A percentile compares a stretch with the other conserved stretches of the same genome.
These are phyloP conservation scores for Penicillium longicatenatum DNA, from an alignment of 495 filamentous ascomycete species.

Conservation along the genomic window DNA sequence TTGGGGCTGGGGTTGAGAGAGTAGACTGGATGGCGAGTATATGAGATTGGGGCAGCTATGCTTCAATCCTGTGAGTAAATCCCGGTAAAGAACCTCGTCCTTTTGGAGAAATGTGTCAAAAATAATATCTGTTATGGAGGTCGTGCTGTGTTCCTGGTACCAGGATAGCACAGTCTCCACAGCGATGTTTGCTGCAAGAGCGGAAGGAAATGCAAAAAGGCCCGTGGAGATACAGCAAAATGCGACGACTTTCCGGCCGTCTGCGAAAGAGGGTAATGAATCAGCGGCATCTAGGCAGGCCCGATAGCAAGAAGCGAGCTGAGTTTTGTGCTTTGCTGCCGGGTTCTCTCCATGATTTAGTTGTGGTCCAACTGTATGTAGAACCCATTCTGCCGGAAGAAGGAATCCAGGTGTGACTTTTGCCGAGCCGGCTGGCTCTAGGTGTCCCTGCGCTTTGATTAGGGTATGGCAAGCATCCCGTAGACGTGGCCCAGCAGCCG, in stretches of 20 bases:
- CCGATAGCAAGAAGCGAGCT: conserved; percentile 22
- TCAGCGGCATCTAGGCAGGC: conserved; percentile 22
- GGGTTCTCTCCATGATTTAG: conserved; percentile 8
- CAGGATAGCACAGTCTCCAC: conserved; percentile 21
- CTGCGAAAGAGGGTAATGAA: conserved; percentile 8
- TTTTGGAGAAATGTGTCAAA: conserved; percentile 26
- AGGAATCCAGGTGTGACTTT: conserved; percentile 27
- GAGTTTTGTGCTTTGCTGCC: not conserved
- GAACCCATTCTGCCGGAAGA: conserved; percentile 19
- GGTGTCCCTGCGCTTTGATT: conserved; percentile 16
- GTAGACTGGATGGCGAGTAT: not conserved
- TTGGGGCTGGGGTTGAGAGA: not conserved
- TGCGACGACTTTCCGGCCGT: conserved; percentile 23
- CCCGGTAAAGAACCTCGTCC: conserved; percentile 20
- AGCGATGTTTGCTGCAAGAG: conserved; percentile 20
- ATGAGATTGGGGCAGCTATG: not conserved
- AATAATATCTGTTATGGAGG: conserved; percentile 25
- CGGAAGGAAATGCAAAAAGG: conserved; percentile 27
- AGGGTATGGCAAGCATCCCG: conserved; percentile 23
- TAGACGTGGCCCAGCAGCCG: conserved; percentile 26
- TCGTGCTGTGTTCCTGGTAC: conserved; percentile 14
- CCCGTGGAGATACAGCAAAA: conserved; percentile 34
- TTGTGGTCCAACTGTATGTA: conserved; percentile 32
- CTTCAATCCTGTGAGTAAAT: conserved; percentile 2
- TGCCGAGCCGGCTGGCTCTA: conserved; percentile 17